Base-by-base conservation (phyloP, 2,329 filamentous ascomycete genomes). In the Penicillium decumbens region DNA sequence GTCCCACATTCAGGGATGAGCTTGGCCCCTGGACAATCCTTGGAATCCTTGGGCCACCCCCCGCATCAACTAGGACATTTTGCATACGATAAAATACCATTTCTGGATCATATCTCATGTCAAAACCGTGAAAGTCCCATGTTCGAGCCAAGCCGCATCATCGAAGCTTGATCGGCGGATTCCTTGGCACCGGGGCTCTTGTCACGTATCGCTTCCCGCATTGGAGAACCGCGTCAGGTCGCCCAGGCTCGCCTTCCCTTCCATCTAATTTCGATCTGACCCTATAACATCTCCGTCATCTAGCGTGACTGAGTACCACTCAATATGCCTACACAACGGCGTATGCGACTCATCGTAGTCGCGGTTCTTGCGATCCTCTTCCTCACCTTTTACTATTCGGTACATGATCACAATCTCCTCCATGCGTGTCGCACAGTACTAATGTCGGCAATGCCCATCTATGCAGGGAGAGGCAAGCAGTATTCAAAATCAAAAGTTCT, bases 331-430 rank as follows among this genome's bases (percentile, higher is more conserved):
- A 86, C 85, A 18, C 76, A 80, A 60, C 83, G 89, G 57, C 84
- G 88, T 60, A 65, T 89, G 61, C 84, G 84, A 65, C 74, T 86
- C 59, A 73, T 89, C 48, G 74, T 81, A 56, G 75, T 91, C 62
- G 75, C 85, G 49, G 76, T 84, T 48, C 59, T 90, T 58, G 76
- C 83, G 57, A 75, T 80, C 51, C 71, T 92, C 51, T 72, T 92
- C 58, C 77, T 84, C 40, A 73, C 86, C 47, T 75, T 95, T 59
- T 89, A 92, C 75, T 84, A 89, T 66, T 85, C 84, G 50, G 81
- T 85, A 66, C 75, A 77, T 50, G 6, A 24, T 28, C 9, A 4
- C 12, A 28, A 15, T 9, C 29, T n/a, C 10, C 42, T 45, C 18
- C 6, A 7, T 20, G 5, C 18, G 10, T 32, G 32, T 29, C 41